These are phyloP conservation scores for Lachancea sp. DNA, from an alignment of 805 yeast species.

Conservation along the genomic window DNA sequence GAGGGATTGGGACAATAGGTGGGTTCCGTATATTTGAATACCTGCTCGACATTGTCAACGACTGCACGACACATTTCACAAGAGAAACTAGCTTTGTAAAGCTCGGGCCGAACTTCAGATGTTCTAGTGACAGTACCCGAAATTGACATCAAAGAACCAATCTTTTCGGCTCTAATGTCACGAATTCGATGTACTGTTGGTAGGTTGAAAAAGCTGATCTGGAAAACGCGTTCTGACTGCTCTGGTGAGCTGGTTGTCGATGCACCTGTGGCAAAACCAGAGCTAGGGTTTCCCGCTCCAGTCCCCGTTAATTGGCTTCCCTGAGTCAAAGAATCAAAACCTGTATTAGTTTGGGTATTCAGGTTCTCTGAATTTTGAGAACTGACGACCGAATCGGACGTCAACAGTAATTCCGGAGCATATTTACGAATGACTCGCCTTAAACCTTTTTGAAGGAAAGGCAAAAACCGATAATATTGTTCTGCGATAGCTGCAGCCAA, in stretches of 20 bases:
- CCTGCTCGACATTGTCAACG: constrained; percentile 86
- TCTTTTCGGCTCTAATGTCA: constrained; percentile 81
- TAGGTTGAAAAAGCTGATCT: constrained; percentile 80
- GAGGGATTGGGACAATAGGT: constrained; percentile 82
- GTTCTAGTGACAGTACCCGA: constrained; percentile 96
- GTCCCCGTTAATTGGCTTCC: constrained; percentile 9
- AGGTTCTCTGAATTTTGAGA: constrained; percentile 32
- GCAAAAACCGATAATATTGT: constrained; percentile 88
- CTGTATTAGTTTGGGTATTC: constrained; percentile 12
- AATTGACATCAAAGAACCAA: constrained; percentile 77
- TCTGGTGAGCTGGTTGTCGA: constrained; percentile 37
- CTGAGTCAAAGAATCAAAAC: constrained; percentile 6
- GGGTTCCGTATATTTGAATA: constrained; percentile 91
- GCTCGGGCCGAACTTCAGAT: constrained; percentile 92
- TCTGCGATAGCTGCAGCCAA: constrained; percentile 84
- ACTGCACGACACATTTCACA: constrained; percentile 85
- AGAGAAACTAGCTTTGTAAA: constrained; percentile 76
- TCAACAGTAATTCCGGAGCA: constrained; percentile 64
- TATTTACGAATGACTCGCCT: constrained; percentile 63
- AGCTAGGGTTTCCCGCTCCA: constrained; percentile 25
- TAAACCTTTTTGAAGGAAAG: constrained; percentile 72
- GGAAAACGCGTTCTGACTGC: constrained; percentile 69
- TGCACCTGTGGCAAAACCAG: constrained; percentile 23
- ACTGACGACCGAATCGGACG: constrained; percentile 33
- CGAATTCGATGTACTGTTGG: constrained; percentile 80